phyloP scores from a whole-genome alignment of 768 basidiomycete species.

The Mycena galericulata region DNA sequence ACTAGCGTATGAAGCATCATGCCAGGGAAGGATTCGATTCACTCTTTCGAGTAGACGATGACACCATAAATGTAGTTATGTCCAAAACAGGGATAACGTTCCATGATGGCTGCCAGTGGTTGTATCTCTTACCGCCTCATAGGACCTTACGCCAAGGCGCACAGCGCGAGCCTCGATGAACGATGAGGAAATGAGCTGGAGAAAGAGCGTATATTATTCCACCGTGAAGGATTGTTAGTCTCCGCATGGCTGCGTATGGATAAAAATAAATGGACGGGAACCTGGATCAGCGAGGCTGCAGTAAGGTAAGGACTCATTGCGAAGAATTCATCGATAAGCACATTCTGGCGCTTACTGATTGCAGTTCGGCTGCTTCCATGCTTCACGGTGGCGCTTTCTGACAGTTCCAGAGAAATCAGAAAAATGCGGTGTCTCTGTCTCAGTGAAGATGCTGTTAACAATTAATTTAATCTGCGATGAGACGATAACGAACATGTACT shows the following conservation, averaged over 20 bases:
- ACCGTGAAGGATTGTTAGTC: slow-evolving; percentile 12
- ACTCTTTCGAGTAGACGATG: slow-evolving; percentile 1
- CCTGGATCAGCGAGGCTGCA: slow-evolving; percentile 3
- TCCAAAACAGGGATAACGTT: slow-evolving; percentile 4
- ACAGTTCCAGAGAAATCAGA: no score
- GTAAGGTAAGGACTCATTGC: slow-evolving; percentile 3
- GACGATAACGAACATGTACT: no score
- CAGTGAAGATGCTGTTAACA: no score
- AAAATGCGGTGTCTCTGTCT: no score
- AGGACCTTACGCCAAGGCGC: slow-evolving; percentile 7
- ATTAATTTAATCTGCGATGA: no score
- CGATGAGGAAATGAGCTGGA: slow-evolving; percentile 12
- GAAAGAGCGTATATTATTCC: slow-evolving; percentile 15
- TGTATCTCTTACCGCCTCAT: slow-evolving; percentile 12
- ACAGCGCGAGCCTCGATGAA: slow-evolving; percentile 9
- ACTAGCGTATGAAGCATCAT: slow-evolving; percentile 5
- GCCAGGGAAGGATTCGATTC: slow-evolving; percentile 1
- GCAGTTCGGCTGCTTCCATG: no score
- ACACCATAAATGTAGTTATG: slow-evolving; percentile 7
- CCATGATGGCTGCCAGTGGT: slow-evolving; percentile 10
- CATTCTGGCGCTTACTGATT: no score
- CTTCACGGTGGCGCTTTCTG: no score
- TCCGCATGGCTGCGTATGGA: slow-evolving; percentile 2
- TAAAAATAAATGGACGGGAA: slow-evolving; percentile 9
- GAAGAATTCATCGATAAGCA: no score